Base-by-base conservation (phyloP, 1,139 yeast species). In the Saccharomyces hybrid region DNA sequence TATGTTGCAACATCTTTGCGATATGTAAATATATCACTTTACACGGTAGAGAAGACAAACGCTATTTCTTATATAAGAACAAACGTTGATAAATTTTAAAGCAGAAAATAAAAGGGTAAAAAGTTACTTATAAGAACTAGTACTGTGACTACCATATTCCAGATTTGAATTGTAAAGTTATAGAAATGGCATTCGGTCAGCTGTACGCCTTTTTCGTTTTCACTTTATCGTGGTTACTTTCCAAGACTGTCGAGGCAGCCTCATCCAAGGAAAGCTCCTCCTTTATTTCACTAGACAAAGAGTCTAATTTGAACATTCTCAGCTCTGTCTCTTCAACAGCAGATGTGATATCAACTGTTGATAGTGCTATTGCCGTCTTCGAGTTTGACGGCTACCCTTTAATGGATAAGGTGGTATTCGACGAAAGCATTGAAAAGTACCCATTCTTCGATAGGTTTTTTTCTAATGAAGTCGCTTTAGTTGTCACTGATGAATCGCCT, bases 381-480 rank as follows among this genome's bases (percentile, higher is more conserved):
- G 63, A 64, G 47, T 65, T 66, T 49, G 50, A 55, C 14, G 54
- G 57, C 16, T 64, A 56, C 48, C 57, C 59, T 38, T 14, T 63
- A 5, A 25, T 60, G 32, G 59, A 56, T 16, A 54, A 53, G 11
- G 25, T 16, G 25, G 7, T 16, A 23, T 50, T 61, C 29, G 56
- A 47, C 9, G 53, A 49, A 4, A 4, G 25, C 5, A 23, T 23
- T 4, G 5, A 23, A 14, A 48, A 52, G 11, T 55, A 51, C 42
- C 61, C 63, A 51, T 64, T 59, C 50, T 55, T 65, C 38, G 50
- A 58, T 32, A 50, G 55, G 7, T 59, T 60, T 48, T 60, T 62
- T 34, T 55, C 57, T 32, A 41, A 51, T 31, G 58, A 56, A 26
- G 50, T 57, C 16, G 53, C 59, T n/a, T 55, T 51, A 28, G 55